Evolutionary conservation across 2,329 filamentous ascomycete genomes (phyloP), one percentile per base, ranked within the genome.

Genomic region (Aspergillus brasiliensis): DNA sequence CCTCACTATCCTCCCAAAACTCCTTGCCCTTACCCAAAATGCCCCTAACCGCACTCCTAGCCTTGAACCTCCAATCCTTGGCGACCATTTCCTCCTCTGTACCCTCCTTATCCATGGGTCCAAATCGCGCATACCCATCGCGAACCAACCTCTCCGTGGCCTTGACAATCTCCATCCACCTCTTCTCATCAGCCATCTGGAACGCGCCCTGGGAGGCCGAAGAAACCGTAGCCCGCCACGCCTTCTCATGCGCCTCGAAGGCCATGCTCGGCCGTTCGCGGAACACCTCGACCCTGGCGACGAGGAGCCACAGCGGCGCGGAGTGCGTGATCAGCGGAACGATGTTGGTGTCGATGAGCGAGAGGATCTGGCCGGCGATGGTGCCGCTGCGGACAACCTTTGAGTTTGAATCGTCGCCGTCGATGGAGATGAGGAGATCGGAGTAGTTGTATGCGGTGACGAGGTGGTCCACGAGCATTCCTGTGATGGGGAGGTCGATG

Each of bases 11-110:
- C 77, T 97, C 92, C 92, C 93, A 97, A 11, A 77, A 84, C 69
- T 91, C 90, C 78, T 86, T 93, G 0, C 86, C 93, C 71, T 90
- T 90, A 0, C 92, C 90, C 82, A 96, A 84, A 6, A 98, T 88
- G 54, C 91, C 92, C 56, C 92, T 83, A 2, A 97, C 83, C 10
- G 93, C 93, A 73, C 87, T 96, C 68, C 91, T 83, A 0, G 91
- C 91, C 83, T 97, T 98, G 64, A 91, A 91, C 75, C 86, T 90
- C 95, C 95, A 99, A 69, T 88, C 88, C 60, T 84, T 84, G 2
- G 91, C 91, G 2, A 97, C 87, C 74, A 74, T 62, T 76, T 74
- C 80, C 0, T 69, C 78, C 59, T 83, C 68, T 1, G 84, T 84
- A 61, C 86, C 85, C 6, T 82, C 86, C 67, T 72, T 77, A 19